phyloP scores from a whole-genome alignment of 2,329 filamentous ascomycete genomes.

The Ascochyta fabae region DNA sequence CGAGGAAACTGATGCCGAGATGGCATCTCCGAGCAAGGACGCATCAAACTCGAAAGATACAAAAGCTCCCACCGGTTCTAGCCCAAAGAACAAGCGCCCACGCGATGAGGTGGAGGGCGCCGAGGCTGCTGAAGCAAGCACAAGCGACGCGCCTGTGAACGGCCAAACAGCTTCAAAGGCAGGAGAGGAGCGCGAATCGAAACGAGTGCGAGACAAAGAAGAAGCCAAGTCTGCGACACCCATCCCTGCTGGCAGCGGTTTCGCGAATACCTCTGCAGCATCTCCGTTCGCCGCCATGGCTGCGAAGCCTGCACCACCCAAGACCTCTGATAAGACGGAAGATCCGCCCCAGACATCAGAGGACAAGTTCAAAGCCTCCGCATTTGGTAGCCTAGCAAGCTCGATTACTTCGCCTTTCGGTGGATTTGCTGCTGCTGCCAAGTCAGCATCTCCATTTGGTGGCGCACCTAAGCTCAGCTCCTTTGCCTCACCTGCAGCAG shows the following conservation, averaged over 20 bases:
- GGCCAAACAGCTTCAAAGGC: conserved; percentile 24
- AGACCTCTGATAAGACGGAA: conserved; percentile 25
- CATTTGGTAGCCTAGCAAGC: conserved; percentile 52
- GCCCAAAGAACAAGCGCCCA: conserved; percentile 59
- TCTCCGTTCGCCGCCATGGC: conserved; percentile 58
- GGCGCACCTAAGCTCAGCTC: conserved; percentile 37
- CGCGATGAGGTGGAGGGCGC: conserved; percentile 39
- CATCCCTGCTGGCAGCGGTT: conserved; percentile 50
- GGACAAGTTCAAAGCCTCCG: conserved; percentile 60
- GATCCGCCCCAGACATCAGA: conserved; percentile 49
- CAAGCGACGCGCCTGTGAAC: conserved; percentile 18
- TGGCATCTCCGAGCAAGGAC: conserved; percentile 30
- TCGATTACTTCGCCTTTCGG: conserved; percentile 49
- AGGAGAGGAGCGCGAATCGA: conserved; percentile 43
- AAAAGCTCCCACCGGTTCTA: conserved; percentile 32
- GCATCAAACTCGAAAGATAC: conserved; percentile 12
- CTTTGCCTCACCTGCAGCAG: conserved; percentile 28
- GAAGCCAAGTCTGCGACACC: conserved; percentile 28
- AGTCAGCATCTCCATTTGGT: conserved; percentile 47
- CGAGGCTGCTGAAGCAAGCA: conserved; percentile 17
- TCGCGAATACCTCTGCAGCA: conserved; percentile 53
- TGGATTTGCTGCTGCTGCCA: conserved; percentile 24
- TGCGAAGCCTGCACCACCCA: conserved; percentile 42
- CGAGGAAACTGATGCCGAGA: conserved; percentile 41
- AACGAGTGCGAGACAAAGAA: conserved; percentile 46